These are phyloP conservation scores for Pichia sp. DNA, from an alignment of 1,139 yeast genomes.

Conservation along the genomic window DNA sequence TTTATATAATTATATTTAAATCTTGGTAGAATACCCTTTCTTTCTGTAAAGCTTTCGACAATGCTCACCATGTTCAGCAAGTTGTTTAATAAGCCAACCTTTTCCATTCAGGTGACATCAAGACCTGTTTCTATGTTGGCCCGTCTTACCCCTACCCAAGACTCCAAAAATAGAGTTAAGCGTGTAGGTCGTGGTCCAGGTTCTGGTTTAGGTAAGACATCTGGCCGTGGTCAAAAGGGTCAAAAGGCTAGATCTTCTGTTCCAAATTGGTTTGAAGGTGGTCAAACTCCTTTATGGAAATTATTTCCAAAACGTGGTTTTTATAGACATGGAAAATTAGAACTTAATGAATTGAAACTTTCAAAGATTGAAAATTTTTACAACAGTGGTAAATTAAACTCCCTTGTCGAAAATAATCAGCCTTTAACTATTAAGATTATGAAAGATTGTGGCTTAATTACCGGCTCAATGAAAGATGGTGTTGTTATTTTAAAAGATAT, in stretches of 20 bases:
- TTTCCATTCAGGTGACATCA: too few species aligned
- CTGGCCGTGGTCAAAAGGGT: slow-evolving; percentile 98
- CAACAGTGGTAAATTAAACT: slow-evolving; percentile 60
- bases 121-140: slow-evolving; percentile 25
- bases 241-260: slow-evolving; percentile 93
- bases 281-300: slow-evolving; percentile 91
- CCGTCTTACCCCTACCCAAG: slow-evolving; percentile 27
- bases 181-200: slow-evolving; percentile 97
- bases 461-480: slow-evolving; percentile 72
- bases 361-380: slow-evolving; percentile 56
- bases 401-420: slow-evolving; percentile 42
- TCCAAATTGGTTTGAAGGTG: slow-evolving; percentile 96
- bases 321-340: slow-evolving; percentile 37
- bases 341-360: slow-evolving; percentile 50
- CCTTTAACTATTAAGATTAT: slow-evolving; percentile 68
- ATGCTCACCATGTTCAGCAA: slow-evolving; percentile 15
- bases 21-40: too few species aligned
- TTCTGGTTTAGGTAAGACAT: slow-evolving; percentile 85
- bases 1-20: too few species aligned
- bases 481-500: slow-evolving; percentile 70
- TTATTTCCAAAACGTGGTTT: slow-evolving; percentile 90
- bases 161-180: slow-evolving; percentile 40
- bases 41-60: too few species aligned
- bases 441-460: slow-evolving; percentile 62
- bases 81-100: too few species aligned